A percentile compares a stretch with the other conserved stretches of the same genome.
Evolutionary conservation across 352 stramenopile species (phyloP).

Genomic region (Pythium dissotocum): DNA sequence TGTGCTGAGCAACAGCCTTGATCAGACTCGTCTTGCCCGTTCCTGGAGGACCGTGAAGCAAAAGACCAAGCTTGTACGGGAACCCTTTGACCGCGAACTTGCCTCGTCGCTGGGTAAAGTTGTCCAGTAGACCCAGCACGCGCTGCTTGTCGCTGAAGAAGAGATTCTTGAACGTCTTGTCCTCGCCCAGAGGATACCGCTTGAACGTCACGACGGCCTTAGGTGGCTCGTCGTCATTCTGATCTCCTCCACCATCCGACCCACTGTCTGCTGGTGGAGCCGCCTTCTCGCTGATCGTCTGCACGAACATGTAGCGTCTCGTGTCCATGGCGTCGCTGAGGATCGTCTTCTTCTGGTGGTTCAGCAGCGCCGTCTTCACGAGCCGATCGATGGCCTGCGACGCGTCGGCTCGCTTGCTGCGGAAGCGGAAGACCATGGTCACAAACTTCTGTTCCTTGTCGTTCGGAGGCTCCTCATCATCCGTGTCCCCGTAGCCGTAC

Average conservation of each 20-base stretch:
- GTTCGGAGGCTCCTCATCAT: background rate
- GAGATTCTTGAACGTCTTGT: slow-evolving; percentile 89
- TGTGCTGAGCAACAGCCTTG: slow-evolving; percentile 84
- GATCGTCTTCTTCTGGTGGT: slow-evolving; percentile 16
- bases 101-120: slow-evolving; percentile 65
- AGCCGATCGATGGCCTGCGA: slow-evolving; percentile 35
- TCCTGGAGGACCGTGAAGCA: slow-evolving; percentile 87
- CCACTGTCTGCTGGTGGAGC: background rate
- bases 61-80: slow-evolving; percentile 86
- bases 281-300: background rate
- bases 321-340: slow-evolving; percentile 10
- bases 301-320: slow-evolving; percentile 19
- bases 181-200: slow-evolving; percentile 78
- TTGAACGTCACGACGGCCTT: slow-evolving; percentile 40
- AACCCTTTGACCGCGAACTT: slow-evolving; percentile 89
- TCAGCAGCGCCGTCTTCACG: slow-evolving; percentile 15
- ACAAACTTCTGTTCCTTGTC: slow-evolving; percentile 1
- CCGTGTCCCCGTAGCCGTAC: slow-evolving; percentile 9
- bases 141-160: slow-evolving; percentile 86
- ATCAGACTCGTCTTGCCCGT: slow-evolving; percentile 92
- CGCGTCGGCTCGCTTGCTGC: slow-evolving; percentile 20
- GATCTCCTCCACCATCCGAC: background rate
- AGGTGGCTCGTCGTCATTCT: slow-evolving; percentile 19
- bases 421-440: slow-evolving; percentile 17
- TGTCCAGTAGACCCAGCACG: slow-evolving; percentile 70